Evolutionary conservation across 1,284 basidiomycete species (phyloP), one percentile per base, ranked within the genome.

Genomic region (Takashimella koratensis): DNA sequence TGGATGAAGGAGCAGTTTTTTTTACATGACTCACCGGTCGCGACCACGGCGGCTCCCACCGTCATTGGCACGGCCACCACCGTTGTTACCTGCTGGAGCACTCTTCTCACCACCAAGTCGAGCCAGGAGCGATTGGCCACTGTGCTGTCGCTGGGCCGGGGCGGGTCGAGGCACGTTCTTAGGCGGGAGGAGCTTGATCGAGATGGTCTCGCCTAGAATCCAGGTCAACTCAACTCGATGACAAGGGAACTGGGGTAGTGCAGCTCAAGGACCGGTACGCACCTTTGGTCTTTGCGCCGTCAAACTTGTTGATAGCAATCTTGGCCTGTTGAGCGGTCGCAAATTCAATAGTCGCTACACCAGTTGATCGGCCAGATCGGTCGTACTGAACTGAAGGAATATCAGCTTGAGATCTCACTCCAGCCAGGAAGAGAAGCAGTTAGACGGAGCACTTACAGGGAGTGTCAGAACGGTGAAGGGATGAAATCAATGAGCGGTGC

Each of bases 271-370:
- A n/a, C n/a, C n/a, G n/a, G n/a, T n/a, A 60, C 70, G 30, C 70
- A 93, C 92, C 91, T 79, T 94, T 96, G 27, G 91, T 92, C 60
- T 90, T 82, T 56, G 90, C 88, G 45, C 91, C 91, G 70, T 95
- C 83, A 62, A 88, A 90, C 66, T 90, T 86, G 64, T 86, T 86
- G 77, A 89, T 89, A 45, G 93, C 94, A 59, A 82, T 79, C 49
- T 84, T 83, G 24, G 94, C 94, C 70, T 96, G 87, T 53, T 82
- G 81, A 5, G 82, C 71, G 3, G 84, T 87, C 71, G 89, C 85
- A 77, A 86, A 97, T n/a, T 85, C 81, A 71, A 97, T 80, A 59
- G 85, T 83, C 24, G 90, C 94, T 53, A 83, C 79, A 56, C 94
- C 94, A 24, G 83, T 85, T 46, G 94, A 96, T 70, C 94, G 88